Evolutionary conservation across 225 moss, liverwort and hornwort species (phyloP), one percentile per base, ranked within the genome.

Genomic region (Pleurozium schreberi): DNA sequence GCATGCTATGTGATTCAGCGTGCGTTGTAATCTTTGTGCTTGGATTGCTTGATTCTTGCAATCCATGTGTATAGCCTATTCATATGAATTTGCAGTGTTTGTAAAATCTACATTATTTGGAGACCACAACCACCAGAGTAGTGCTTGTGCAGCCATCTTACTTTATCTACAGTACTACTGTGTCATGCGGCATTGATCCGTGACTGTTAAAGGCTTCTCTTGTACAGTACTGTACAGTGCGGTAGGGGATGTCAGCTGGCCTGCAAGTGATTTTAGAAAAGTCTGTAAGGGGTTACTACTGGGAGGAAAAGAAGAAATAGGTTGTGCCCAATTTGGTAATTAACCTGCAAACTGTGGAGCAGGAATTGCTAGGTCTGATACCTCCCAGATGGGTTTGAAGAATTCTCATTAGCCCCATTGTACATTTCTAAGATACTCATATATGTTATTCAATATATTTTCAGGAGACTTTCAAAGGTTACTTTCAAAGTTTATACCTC

Each of bases 1-100:
- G 42, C 91, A 84, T 61, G 75, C 65, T 25, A 20, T 30, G 33
- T 34, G 68, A 63, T 80, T 60, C 53, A 89, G 83, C 75, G 73
- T 83, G 73, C 63, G 74, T 11, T 88, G 71, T 53, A 64, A 45
- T 27, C 81, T 82, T 65, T 67, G 43, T 90, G 55, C 66, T 66
- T 88, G 86, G 86, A 86, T 86, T 81, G 90, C 84, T 66, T 80
- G 66, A 88, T 92, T 84, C 88, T 81, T 62, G 87, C 89, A 80
- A 60, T 91, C 62, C 61, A 30, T 28, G 64, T 89, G 84, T 89
- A 80, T 27, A 75, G 84, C 40, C 34, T 67, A 47, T 58, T 61
- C 70, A 42, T 55, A 59, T 71, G 70, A 68, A 86, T 84, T 84
- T 88, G 66, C 31, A 59, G 59, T 60, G 58, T 53, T 62, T 47